Conservation (phyloP, 805 yeast genomes). For the Cyberlindnera veronae region DNA sequence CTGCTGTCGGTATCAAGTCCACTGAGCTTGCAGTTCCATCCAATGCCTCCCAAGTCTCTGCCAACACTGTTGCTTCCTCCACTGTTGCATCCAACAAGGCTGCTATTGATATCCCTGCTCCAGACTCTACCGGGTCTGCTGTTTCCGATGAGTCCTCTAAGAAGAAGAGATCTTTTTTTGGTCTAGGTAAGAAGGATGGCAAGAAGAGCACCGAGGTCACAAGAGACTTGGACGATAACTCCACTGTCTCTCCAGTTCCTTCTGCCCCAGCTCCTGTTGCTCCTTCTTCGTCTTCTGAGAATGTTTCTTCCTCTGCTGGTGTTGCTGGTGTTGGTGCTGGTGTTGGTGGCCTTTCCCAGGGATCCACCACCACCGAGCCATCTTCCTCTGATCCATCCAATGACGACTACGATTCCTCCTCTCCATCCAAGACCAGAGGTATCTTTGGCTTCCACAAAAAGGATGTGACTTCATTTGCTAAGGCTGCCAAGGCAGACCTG, state of each 20-base stretch:
- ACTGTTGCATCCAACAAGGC: conserved; percentile 10
- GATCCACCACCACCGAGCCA: neutral
- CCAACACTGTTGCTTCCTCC: neutral
- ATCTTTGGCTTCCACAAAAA: conserved; percentile 11
- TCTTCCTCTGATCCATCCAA: neutral
- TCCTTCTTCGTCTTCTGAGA: neutral
- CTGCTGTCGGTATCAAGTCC: conserved; percentile 5
- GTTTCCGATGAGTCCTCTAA: conserved; percentile 3
- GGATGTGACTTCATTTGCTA: conserved; percentile 8
- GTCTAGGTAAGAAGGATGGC: conserved; percentile 12
- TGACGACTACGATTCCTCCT: conserved; percentile 1
- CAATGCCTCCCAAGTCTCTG: neutral
- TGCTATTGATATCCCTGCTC: conserved; percentile 9
- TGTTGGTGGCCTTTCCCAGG: neutral
- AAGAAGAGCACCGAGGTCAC: too few species aligned
- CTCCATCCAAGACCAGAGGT: conserved; percentile 7
- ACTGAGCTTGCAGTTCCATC: conserved; percentile 2
- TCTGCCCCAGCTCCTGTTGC: neutral
- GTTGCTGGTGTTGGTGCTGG: neutral
- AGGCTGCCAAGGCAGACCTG: conserved; percentile 12
- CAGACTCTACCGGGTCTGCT: conserved; percentile 3
- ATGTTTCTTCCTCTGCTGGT: neutral
- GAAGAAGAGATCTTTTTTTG: conserved; percentile 14
- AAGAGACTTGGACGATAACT: too few species aligned
- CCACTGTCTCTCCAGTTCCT: conserved; percentile 1